Evolutionary conservation across 1,284 basidiomycete species (phyloP), one percentile per base, ranked within the genome.

Genomic region (Leccinum insolens): DNA sequence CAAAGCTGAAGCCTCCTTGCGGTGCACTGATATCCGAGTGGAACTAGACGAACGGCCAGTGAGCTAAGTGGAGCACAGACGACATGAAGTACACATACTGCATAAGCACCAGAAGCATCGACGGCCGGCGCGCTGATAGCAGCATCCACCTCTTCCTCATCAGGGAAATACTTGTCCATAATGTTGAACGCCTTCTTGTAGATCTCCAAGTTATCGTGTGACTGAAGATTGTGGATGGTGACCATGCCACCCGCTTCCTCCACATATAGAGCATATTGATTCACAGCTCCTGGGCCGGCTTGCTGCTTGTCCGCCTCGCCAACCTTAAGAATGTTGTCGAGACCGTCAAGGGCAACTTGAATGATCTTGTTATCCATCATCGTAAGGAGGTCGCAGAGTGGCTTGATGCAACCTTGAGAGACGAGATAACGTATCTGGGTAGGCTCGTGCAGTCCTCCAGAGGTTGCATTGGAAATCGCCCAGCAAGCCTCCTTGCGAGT

Each of bases 311-410:
- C 98, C 79, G 28, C 90, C 83, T 99, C 97, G 62, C 98, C 98
- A 71, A 99, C 94, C 84, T 98, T 99, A 74, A 99, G 85, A 74
- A 99, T 96, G 82, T 99, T 99, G 82, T 99, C 98, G 63, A 99
- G 87, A 67, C 98, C 98, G 79, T 99, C 97, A 59, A 99, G 89
- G 25, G 93, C 93, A 61, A 98, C 95, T 83, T 99, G 98, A 75
- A 99, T 99, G 76, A 99, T 98, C 85, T 99, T 99, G 89, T 99
- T 99, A 84, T 99, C 98, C 94, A 99, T 96, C 84, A 95, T 96
- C 60, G 90, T 92, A 66, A 99, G 86, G 59, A 99, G 84, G 77
- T 99, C 97, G 79, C 98, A 99, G 65, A 99, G 86, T 25, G 98
- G 98, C 83, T 98, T 98, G 84, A 99, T 98, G 85, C 96, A 98